Evolutionary conservation across 1,284 basidiomycete genomes (phyloP), one percentile per base, ranked within the genome.

Genomic region (Melampsora americana): DNA sequence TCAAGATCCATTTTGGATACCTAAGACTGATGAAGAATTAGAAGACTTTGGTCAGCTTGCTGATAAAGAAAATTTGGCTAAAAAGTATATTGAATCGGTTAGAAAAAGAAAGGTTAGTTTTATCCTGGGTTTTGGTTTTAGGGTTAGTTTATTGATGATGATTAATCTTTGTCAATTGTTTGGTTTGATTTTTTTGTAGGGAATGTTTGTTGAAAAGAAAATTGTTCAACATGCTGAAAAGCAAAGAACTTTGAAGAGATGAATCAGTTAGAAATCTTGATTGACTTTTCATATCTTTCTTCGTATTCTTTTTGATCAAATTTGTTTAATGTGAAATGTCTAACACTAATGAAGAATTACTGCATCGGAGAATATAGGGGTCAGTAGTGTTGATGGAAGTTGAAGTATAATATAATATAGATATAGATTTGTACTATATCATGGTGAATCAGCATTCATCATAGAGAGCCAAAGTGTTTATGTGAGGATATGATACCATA

Each of bases 1-100:
- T 83, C 88, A 90, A 79, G 94, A 99, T 85, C 96, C 96, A 2
- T 99, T 95, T 86, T 99, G 96, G 96, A 95, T 99, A 0, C 96
- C 96, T 0, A 93, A 93, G 9, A 99, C 96, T 0, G 92, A 96
- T 81, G 96, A 97, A 82, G 96, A 99, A 81, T 86, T 99, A 59
- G 96, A 99, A 84, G 95, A 98, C 83, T 86, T 99, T 9, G 96
- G 96, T 64, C 93, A 95, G 82, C 96, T 97, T 83, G 90, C 95
- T 1, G 96, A 99, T 82, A 86, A 92, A 68, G 89, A 90, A 26
- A 99, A 99, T 82, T 86, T 97, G n/a, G 95, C 95, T 0, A 95
- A 94, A 82, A 88, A 85, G 23, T 99, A 98, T 80, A 92, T 98
- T 89, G 95, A 99, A 80, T 86, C 84, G 0, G 96, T 99, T 28